Evolutionary conservation across 768 basidiomycete genomes (phyloP).

Genomic region (Candolleomyces aberdarensis): DNA sequence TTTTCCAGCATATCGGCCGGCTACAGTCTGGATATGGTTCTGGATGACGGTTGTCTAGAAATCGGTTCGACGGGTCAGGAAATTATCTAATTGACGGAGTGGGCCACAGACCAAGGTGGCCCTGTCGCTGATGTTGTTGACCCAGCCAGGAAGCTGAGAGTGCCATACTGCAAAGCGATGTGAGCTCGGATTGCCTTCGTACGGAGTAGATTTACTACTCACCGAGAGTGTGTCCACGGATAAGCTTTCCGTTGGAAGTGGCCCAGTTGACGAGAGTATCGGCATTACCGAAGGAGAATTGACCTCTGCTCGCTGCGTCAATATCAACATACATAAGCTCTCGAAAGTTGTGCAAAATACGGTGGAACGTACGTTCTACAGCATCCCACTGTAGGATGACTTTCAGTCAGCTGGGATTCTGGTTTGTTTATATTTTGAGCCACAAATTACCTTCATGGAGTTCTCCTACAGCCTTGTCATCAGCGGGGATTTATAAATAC

Average conservation of each 20-base stretch:
- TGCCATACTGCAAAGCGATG: conserved; percentile 17
- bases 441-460: conserved; percentile 35
- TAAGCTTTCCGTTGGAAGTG: conserved; percentile 32
- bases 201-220: neutral
- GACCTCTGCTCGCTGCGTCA: conserved; percentile 22
- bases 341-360: neutral
- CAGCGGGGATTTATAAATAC: neutral
- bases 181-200: neutral
- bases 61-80: neutral
- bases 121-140: conserved; percentile 23
- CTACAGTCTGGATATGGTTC: conserved; percentile 35
- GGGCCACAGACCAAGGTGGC: conserved; percentile 18
- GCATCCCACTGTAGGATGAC: conserved; percentile 30
- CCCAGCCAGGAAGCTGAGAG: conserved; percentile 31
- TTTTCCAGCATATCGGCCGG: conserved; percentile 35
- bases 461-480: conserved; percentile 27
- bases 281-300: conserved; percentile 30
- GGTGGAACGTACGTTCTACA: conserved; percentile 27
- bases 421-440: too few species aligned
- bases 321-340: neutral
- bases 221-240: conserved; percentile 40
- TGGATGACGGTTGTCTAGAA: conserved; percentile 28
- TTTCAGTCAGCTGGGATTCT: too few species aligned
- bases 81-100: neutral
- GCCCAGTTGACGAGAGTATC: conserved; percentile 41